Evolutionary conservation across 139 green algal genomes (phyloP).

Genomic region (Astrephomene gubernaculifera): DNA sequence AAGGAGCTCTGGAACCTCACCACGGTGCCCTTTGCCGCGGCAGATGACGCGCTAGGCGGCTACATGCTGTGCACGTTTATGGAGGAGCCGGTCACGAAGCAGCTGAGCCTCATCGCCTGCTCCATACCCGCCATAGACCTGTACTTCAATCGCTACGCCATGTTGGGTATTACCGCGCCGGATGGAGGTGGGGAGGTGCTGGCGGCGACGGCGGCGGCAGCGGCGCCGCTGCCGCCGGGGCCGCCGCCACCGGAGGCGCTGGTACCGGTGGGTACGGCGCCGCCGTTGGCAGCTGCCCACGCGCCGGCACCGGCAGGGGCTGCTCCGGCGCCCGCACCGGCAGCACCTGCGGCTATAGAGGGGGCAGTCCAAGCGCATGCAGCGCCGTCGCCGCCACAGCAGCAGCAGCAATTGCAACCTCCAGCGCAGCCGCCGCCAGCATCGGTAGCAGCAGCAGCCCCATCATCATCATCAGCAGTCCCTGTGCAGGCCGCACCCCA

Average conservation of each 20-base stretch:
- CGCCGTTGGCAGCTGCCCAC: not conserved
- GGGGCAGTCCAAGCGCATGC: no score
- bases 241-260: conserved; percentile 11
- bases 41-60: conserved; percentile 52
- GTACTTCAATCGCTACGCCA: conserved; percentile 32
- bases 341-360: no score
- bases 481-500: no score
- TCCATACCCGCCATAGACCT: conserved; percentile 36
- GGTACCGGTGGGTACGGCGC: conserved; percentile 9
- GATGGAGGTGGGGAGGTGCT: not conserved
- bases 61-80: conserved; percentile 60
- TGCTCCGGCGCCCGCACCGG: not conserved
- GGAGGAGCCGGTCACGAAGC: conserved; percentile 33
- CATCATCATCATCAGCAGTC: not conserved
- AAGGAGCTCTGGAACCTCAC: conserved; percentile 59
- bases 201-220: not conserved
- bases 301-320: not conserved
- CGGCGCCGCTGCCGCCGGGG: conserved; percentile 33
- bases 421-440: not conserved
- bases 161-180: conserved; percentile 2
- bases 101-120: conserved; percentile 35
- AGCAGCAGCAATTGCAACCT: no score
- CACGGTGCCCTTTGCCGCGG: conserved; percentile 60
- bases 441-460: not conserved
- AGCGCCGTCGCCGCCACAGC: no score